Base-by-base conservation (phyloP, 192 early-diverging fungal genomes). In the Coemansia sp. region DNA sequence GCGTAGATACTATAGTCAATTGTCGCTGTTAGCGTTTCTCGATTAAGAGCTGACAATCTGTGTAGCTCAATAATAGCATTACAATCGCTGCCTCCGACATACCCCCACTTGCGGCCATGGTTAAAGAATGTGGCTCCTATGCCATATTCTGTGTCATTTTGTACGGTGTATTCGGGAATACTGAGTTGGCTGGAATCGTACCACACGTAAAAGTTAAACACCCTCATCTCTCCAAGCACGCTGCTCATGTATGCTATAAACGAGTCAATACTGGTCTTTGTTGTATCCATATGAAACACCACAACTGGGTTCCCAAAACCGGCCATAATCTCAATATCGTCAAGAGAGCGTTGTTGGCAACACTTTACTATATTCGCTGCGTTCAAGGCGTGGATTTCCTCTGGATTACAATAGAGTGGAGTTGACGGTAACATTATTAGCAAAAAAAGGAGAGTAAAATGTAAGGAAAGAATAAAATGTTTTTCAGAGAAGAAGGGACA, bases 151-250 rank as follows among this genome's bases (percentile, higher is more conserved):
- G 8, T 16, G n/a, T 36, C 60, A 12, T 20, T 34, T 2, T 38
- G 33, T 18, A 20, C 18, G 9, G 7, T 38, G 31, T 11, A 9
- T 3, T 62, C 33, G 0, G 60, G 33, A 6, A 62, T 62, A 18
- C 11, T 36, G 18, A 62, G 36, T 36, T 62, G 12, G 34, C 60
- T 62, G 31, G 60, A 62, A 39, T 62, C 60, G 16, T 36, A 62
- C 60, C 60, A 62, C 33, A 38, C 60, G 0, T 62, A 62, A 36
- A 62, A 38, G 33, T 62, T 62, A n/a, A 62, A 62, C n/a, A 62
- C 60, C 34, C 22, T 34, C 60, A 62, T 62, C 12, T 38, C 36
- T 2, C 16, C 10, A 9, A 62, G 16, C 2, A 62, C 60, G 7
- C 60, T 38, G 18, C 18, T 10, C 60, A 62, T 38, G n/a, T 38